Evolutionary conservation across 2,329 filamentous ascomycete genomes (phyloP).

Genomic region (Pyricularia pennisetigena): DNA sequence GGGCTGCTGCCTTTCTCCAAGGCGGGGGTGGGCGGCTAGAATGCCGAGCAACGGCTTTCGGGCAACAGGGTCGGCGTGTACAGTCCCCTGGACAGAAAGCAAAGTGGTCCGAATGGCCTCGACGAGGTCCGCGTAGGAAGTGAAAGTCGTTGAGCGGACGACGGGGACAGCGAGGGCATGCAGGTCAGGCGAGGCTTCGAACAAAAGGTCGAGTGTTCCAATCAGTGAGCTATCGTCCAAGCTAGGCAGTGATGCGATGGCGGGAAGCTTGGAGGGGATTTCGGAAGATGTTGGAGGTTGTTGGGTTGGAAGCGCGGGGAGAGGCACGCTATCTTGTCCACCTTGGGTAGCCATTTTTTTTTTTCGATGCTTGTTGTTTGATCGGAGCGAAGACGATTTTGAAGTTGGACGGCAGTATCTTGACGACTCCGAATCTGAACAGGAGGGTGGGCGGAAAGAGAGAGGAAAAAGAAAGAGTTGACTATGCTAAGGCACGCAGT

Average conservation of each 20-base stretch:
- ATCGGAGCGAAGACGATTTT: neutral
- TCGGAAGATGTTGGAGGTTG: neutral
- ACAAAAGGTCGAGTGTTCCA: constrained; percentile 63
- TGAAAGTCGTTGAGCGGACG: constrained; percentile 45
- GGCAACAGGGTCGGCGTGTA: constrained; percentile 28
- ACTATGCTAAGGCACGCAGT: too few relatives aligned
- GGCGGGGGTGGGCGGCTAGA: constrained; percentile 70
- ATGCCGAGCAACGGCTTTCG: constrained; percentile 57
- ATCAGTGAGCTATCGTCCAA: constrained; percentile 46
- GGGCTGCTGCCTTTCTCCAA: constrained; percentile 65
- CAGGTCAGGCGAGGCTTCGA: constrained; percentile 71
- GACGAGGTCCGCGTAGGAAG: constrained; percentile 62
- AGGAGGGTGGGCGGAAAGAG: neutral
- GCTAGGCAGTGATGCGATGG: constrained; percentile 42
- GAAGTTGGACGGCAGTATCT: too few relatives aligned
- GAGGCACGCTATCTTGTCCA: neutral
- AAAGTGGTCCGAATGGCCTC: constrained; percentile 55
- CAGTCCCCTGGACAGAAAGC: constrained; percentile 37
- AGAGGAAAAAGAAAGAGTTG: too few relatives aligned
- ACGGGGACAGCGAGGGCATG: constrained; percentile 62
- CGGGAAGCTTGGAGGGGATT: constrained; percentile 36
- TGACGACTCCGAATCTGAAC: neutral
- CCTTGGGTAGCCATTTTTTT: neutral
- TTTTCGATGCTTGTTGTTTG: too few relatives aligned
- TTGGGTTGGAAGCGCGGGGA: neutral